Evolutionary conservation across 805 yeast species (phyloP).

Genomic region (Starmerella cellae): DNA sequence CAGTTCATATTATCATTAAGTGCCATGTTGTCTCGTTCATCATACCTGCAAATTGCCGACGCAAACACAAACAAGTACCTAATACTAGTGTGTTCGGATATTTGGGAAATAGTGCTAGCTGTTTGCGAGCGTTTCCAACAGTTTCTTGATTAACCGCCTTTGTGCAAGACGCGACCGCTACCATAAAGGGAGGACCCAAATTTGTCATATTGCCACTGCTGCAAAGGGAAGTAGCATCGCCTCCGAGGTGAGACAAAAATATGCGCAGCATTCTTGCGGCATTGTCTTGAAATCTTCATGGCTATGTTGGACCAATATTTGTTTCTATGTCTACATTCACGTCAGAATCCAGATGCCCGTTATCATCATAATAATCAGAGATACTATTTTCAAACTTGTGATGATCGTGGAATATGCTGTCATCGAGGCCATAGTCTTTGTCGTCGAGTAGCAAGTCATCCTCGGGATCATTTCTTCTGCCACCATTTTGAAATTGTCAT

Average conservation of each 20-base stretch:
- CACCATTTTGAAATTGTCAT: background rate
- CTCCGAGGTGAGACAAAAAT: background rate
- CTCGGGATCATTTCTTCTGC: background rate
- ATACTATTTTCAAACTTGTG: conserved; percentile 1
- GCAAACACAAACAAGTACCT: conserved; percentile 13
- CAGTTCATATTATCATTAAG: conserved; percentile 7
- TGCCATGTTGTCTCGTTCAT: conserved; percentile 5
- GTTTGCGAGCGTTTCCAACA: conserved; percentile 25
- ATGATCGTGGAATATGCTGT: conserved; percentile 4
- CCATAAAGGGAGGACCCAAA: conserved; percentile 24
- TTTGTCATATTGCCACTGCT: background rate
- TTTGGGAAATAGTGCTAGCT: conserved; percentile 15
- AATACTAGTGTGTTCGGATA: conserved; percentile 12
- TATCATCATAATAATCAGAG: conserved; percentile 17
- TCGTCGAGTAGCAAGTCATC: background rate
- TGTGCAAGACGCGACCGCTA: conserved; percentile 59
- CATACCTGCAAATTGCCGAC: conserved; percentile 8
- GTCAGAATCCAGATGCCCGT: conserved; percentile 3
- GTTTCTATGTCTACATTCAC: conserved; percentile 12
- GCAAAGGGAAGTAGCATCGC: background rate
- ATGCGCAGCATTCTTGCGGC: background rate
- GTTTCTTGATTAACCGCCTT: conserved; percentile 34
- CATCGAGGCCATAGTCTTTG: background rate
- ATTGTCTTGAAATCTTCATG: background rate
- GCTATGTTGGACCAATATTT: background rate